Conservation (phyloP, 1,139 yeast genomes). For the Wickerhamomyces sp. region DNA sequence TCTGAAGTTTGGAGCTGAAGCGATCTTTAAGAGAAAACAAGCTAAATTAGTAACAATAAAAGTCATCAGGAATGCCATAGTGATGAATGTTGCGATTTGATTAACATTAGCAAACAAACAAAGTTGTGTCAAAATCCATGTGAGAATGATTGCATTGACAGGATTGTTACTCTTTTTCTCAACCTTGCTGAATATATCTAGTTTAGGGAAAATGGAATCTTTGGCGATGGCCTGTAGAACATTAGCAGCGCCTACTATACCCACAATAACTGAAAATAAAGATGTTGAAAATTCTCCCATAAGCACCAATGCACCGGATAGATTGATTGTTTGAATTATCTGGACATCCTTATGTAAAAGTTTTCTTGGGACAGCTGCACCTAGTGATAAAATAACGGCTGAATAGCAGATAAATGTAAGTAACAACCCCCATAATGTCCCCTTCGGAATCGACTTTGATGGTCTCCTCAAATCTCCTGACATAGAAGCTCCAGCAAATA, state of each 20-base stretch:
- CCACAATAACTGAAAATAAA: slow-evolving; percentile 87
- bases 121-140: slow-evolving; percentile 79
- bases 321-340: slow-evolving; percentile 74
- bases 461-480: slow-evolving; percentile 90
- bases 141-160: slow-evolving; percentile 56
- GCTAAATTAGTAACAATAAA: slow-evolving; percentile 91
- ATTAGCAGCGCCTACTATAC: slow-evolving; percentile 91
- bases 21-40: slow-evolving; percentile 78
- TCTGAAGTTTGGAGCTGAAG: slow-evolving; percentile 94
- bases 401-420: slow-evolving; percentile 73
- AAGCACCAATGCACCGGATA: slow-evolving; percentile 67
- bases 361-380: slow-evolving; percentile 73
- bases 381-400: slow-evolving; percentile 73
- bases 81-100: slow-evolving; percentile 88
- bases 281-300: slow-evolving; percentile 89
- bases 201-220: slow-evolving; percentile 78
- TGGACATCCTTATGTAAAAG: slow-evolving; percentile 73
- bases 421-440: slow-evolving; percentile 77
- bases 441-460: slow-evolving; percentile 82
- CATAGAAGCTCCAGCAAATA: slow-evolving; percentile 98
- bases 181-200: slow-evolving; percentile 52
- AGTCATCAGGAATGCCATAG: slow-evolving; percentile 96
- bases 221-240: slow-evolving; percentile 86
- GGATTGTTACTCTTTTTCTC: slow-evolving; percentile 43
- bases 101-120: slow-evolving; percentile 87